Conservation (phyloP, 768 basidiomycete species). For the Auricularia sp. region DNA sequence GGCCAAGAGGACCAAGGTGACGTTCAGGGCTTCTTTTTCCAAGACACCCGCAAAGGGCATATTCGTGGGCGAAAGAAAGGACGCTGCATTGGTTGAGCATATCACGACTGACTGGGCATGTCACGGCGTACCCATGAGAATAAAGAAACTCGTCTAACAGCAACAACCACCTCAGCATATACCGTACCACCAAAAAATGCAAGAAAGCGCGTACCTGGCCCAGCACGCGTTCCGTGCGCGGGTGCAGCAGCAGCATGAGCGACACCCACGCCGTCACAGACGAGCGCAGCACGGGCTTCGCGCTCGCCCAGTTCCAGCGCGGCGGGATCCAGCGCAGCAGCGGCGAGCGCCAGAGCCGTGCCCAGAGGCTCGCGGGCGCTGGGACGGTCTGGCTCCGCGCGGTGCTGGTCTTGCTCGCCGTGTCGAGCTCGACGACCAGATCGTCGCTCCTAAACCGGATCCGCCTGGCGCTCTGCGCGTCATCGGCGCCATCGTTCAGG, state of each 20-base stretch:
- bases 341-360: not conserved
- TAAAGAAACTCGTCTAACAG: constrained; percentile 49
- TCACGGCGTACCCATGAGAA: constrained; percentile 41
- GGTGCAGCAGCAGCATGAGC: constrained; percentile 48
- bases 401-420: too few relatives aligned
- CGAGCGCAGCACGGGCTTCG: constrained; percentile 52
- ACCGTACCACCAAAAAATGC: not conserved
- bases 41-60: constrained; percentile 61
- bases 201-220: constrained; percentile 40
- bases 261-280: constrained; percentile 54
- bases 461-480: too few relatives aligned
- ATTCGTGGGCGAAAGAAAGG: constrained; percentile 54
- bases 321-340: not conserved
- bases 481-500: too few relatives aligned
- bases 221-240: constrained; percentile 34
- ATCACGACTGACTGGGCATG: not conserved
- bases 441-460: too few relatives aligned
- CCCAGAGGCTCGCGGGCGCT: too few relatives aligned
- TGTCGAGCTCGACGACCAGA: too few relatives aligned
- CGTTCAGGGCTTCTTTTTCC: constrained; percentile 50
- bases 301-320: not conserved
- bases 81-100: constrained; percentile 25
- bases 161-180: not conserved
- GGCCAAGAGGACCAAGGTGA: constrained; percentile 35
- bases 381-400: too few relatives aligned